Percentiles rank a stretch among this genome's conserved stretches.
These are phyloP conservation scores for Brassica carinata DNA, from an alignment of 345 rosid genomes.

Conservation along the genomic window DNA sequence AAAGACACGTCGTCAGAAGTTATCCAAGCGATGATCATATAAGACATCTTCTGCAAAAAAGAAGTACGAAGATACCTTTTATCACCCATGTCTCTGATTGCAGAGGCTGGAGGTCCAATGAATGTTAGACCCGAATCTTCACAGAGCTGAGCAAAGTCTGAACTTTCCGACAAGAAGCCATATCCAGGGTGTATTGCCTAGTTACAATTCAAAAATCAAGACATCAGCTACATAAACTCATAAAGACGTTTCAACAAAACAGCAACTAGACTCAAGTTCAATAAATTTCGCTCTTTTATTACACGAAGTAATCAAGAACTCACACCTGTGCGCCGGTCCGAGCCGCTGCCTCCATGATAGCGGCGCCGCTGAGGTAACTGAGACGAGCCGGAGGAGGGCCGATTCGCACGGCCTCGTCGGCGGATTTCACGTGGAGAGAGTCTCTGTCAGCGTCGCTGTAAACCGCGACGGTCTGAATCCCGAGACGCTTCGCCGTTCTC, in stretches of 20 bases:
- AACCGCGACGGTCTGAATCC: constrained; percentile 80
- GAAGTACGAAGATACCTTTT: constrained; percentile 58
- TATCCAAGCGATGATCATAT: neutral
- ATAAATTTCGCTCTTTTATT: no score
- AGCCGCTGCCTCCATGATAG: constrained; percentile 74
- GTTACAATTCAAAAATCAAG: no score
- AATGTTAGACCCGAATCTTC: constrained; percentile 76
- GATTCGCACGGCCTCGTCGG: constrained; percentile 78
- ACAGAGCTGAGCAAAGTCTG: constrained; percentile 80
- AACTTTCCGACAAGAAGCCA: constrained; percentile 89
- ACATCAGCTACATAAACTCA: no score
- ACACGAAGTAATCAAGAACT: no score
- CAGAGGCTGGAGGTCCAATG: constrained; percentile 90
- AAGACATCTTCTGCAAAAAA: neutral
- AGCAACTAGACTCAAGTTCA: no score
- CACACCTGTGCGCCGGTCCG: constrained; percentile 87
- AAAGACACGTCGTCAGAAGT: constrained; percentile 3
- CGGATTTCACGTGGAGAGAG: constrained; percentile 85
- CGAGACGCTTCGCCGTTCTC: constrained; percentile 79
- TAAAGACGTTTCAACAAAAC: no score
- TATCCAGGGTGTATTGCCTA: constrained; percentile 96
- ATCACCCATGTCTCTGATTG: constrained; percentile 97
- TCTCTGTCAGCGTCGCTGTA: constrained; percentile 85
- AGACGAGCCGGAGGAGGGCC: constrained; percentile 88
- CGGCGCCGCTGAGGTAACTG: constrained; percentile 65